Conservation (phyloP, 2,329 filamentous ascomycete species). For the Aspergillus quadricinctus region DNA sequence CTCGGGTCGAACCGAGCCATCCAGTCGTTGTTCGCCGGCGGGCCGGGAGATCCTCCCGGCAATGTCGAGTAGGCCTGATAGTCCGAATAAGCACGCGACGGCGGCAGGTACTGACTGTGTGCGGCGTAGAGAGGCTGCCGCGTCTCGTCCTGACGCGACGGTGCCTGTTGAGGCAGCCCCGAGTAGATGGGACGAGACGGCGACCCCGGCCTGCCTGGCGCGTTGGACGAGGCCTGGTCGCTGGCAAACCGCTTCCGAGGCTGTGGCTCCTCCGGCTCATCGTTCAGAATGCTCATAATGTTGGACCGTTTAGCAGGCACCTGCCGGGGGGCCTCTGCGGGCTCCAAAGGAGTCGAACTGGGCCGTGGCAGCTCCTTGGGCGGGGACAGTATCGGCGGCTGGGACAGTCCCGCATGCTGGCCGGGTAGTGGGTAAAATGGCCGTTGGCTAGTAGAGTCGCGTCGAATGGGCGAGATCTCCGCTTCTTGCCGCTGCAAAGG, state of each 20-base stretch:
- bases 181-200: constrained; percentile 27
- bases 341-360: constrained; percentile 27
- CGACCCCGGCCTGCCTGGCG: constrained; percentile 13
- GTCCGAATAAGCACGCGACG: constrained; percentile 30
- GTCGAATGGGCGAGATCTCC: constrained; percentile 32
- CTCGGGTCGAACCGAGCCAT: constrained; percentile 41
- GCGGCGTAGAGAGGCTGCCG: constrained; percentile 25
- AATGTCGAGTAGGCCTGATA: constrained; percentile 28
- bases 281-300: constrained; percentile 47
- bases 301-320: constrained; percentile 47
- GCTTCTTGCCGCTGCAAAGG: constrained; percentile 26
- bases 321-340: constrained; percentile 36
- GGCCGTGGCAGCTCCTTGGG: constrained; percentile 34
- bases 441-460: constrained; percentile 32
- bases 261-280: constrained; percentile 45
- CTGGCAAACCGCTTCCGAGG: constrained; percentile 44
- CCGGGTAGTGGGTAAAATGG: constrained; percentile 28
- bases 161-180: constrained; percentile 17
- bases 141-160: constrained; percentile 24
- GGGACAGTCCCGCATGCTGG: constrained; percentile 24
- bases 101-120: constrained; percentile 24
- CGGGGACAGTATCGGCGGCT: constrained; percentile 30
- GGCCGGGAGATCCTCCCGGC: constrained; percentile 18
- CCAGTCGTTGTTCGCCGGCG: constrained; percentile 36
- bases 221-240: constrained; percentile 27